A percentile compares a stretch with the other conserved stretches of the same genome.
Conservation (phyloP, 257 asterid species). For the Cordia subcordata region DNA sequence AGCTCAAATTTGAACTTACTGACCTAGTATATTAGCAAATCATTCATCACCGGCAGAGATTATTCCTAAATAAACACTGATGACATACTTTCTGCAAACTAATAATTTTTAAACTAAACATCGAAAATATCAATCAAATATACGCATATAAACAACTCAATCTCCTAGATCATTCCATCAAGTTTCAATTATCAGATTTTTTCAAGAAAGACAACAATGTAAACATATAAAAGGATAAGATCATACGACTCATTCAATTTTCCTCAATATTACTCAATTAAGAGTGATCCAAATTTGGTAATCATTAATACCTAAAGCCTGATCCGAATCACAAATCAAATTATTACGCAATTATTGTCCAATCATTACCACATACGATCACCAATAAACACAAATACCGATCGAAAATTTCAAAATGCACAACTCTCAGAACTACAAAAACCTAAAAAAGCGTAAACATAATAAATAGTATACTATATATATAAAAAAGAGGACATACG, state of each 20-base stretch:
- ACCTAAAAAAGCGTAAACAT: background rate
- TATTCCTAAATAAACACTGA: too few relatives aligned
- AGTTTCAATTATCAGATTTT: too few relatives aligned
- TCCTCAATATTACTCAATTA: background rate
- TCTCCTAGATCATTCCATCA: background rate
- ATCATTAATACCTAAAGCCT: background rate
- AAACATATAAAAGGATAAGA: background rate
- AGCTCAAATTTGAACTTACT: too few relatives aligned
- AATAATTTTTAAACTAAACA: too few relatives aligned
- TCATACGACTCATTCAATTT: too few relatives aligned
- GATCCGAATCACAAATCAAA: background rate
- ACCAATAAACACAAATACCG: background rate
- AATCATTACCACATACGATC: background rate
- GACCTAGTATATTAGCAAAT: too few relatives aligned
- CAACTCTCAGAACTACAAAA: background rate
- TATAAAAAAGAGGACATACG: constrained; percentile 31
- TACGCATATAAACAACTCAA: background rate
- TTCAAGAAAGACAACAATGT: too few relatives aligned
- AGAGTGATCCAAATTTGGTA: background rate
- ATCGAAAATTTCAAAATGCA: background rate
- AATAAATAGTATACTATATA: too few relatives aligned
- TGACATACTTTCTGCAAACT: too few relatives aligned
- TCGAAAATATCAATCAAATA: too few relatives aligned
- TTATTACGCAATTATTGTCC: background rate
- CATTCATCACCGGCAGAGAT: too few relatives aligned